phyloP scores from a whole-genome alignment of 176 grass and related monocot genomes.

The Pharus latifolius region DNA sequence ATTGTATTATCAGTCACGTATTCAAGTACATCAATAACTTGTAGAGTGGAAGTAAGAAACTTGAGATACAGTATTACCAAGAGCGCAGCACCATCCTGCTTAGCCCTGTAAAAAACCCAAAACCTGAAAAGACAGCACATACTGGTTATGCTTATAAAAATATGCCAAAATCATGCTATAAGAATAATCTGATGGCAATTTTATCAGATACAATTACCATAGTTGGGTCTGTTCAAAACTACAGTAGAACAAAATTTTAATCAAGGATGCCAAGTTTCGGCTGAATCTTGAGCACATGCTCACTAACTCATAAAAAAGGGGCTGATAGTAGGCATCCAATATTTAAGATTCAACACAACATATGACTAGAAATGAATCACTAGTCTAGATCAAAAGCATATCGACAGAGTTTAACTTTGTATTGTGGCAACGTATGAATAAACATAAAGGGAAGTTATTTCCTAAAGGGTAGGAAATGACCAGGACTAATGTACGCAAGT shows the following conservation, averaged over 20 bases:
- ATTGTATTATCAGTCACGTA: background rate
- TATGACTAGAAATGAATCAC: no score
- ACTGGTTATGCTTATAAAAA: background rate
- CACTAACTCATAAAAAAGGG: no score
- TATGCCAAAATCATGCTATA: background rate
- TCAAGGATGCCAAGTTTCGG: background rate
- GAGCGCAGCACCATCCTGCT: slow-evolving; percentile 74
- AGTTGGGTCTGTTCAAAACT: background rate
- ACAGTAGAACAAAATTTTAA: background rate
- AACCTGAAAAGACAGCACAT: slow-evolving; percentile 46
- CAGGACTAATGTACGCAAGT: no score
- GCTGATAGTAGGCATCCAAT: no score
- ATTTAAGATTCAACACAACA: no score
- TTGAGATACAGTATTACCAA: slow-evolving; percentile 38
- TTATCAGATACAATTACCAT: background rate
- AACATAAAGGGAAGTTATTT: no score
- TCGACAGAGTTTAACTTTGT: no score
- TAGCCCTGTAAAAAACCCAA: slow-evolving; percentile 95
- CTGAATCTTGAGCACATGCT: background rate
- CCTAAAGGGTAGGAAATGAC: no score
- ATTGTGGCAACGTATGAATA: no score
- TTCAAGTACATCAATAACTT: background rate
- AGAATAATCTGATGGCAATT: background rate
- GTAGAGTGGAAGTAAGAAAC: background rate
- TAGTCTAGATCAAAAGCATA: no score